Base-by-base conservation (phyloP, 2,329 filamentous ascomycete genomes). In the Whalleya microplaca region DNA sequence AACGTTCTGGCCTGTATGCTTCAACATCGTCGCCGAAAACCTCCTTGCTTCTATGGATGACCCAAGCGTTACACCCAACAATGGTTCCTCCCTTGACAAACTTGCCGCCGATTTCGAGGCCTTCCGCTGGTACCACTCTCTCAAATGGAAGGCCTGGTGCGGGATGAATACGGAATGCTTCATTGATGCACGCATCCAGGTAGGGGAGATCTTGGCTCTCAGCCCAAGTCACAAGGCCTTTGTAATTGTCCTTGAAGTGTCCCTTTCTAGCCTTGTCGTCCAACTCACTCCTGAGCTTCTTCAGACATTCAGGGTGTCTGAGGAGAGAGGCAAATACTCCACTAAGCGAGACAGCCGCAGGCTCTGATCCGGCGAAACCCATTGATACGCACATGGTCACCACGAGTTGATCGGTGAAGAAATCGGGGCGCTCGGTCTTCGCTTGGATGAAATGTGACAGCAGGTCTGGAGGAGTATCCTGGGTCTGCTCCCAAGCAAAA, bases 1-100 rank as follows among this genome's bases (percentile, higher is more conserved):
- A 75, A 18, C 72, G 58, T 55, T 72, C 71, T 9, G 72, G 72
- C 7, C 59, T 57, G 48, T 66, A 74, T 1, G 59, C 51, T 44
- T 71, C 66, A 3, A 70, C 66, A 54, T 73, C 70, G 4, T 67
- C 64, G 8, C 69, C 69, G 41, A 71, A 73, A 2, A 75, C 55
- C 1, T 23, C 61, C 16, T 59, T 64, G 45, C 72, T 59, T 3
- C 72, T 51, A 21, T 73, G 69, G 10, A 72, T 59, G 0, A 61
- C 62, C 45, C 70, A 72, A 7, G 71, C 67, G 53, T 70, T 59
- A n/a, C 50, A 64, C 5, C 71, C 71, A 19, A 74, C 61, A 23
- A 75, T 71, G 1, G 62, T 65, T 0, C 70, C 71, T 1, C 40
- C 53, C 4, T 54, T 54, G 32, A 62, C 41, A 16, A 46, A 55